These are phyloP conservation scores for Verticillium dahliae DNA, from an alignment of 2,329 filamentous ascomycete genomes.

Conservation along the genomic window DNA sequence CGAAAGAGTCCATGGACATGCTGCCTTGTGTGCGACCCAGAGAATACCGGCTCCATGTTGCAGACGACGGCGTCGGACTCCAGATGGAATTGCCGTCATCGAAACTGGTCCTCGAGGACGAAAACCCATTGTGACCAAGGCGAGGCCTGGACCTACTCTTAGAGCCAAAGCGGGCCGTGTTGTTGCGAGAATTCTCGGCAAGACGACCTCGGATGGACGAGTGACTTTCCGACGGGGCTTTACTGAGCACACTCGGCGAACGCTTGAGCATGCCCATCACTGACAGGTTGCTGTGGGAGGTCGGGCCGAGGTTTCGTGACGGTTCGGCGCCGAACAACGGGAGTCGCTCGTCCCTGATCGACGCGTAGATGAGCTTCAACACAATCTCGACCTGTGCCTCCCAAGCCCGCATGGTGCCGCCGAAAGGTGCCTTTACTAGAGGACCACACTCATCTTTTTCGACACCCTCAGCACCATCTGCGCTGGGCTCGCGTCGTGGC, in stretches of 20 bases:
- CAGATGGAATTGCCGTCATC: constrained; percentile 86
- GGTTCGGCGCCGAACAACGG: constrained; percentile 71
- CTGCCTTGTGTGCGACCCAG: constrained; percentile 85
- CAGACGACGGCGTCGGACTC: constrained; percentile 80
- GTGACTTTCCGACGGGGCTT: constrained; percentile 78
- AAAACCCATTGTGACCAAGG: constrained; percentile 69
- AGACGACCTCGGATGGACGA: constrained; percentile 65
- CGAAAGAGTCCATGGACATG: constrained; percentile 87
- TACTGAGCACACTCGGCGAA: constrained; percentile 86
- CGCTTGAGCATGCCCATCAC: constrained; percentile 75
- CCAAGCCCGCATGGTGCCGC: constrained; percentile 73
- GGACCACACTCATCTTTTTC: constrained; percentile 60
- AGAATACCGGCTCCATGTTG: constrained; percentile 92
- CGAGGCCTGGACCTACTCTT: constrained; percentile 80
- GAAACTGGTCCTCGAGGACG: constrained; percentile 87
- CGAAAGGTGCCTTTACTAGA: constrained; percentile 70
- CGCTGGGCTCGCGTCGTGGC: constrained; percentile 33
- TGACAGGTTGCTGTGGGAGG: constrained; percentile 59
- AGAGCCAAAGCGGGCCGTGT: constrained; percentile 68
- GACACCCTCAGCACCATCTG: constrained; percentile 20
- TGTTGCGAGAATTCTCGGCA: constrained; percentile 46
- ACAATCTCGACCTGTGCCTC: constrained; percentile 85
- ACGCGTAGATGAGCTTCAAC: constrained; percentile 84
- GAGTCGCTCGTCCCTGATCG: constrained; percentile 80
- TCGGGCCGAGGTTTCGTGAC: constrained; percentile 30